A percentile compares a stretch with the other conserved stretches of the same genome.
Evolutionary conservation across 1,284 basidiomycete species (phyloP).

Genomic region (Apiotrichum gracile): DNA sequence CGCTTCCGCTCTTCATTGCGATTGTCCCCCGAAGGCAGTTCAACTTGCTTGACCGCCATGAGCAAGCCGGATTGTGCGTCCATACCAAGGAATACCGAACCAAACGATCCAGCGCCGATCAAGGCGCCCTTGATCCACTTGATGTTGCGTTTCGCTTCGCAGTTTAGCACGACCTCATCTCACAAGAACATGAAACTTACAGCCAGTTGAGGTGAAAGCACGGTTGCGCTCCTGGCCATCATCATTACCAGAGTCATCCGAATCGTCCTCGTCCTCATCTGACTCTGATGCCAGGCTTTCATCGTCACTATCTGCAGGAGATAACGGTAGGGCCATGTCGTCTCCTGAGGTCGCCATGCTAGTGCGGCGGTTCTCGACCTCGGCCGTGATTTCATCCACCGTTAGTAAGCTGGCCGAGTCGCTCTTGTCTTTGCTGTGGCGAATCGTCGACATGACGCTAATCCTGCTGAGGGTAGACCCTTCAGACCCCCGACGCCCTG

Average conservation of each 20-base stretch:
- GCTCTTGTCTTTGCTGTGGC: constrained; percentile 71
- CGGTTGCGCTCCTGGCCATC: constrained; percentile 52
- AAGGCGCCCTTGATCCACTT: constrained; percentile 99
- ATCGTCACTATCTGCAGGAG: constrained; percentile 1
- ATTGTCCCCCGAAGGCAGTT: constrained; percentile 71
- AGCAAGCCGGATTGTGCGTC: constrained; percentile 86
- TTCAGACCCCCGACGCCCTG: constrained; percentile 51
- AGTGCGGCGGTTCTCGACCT: constrained; percentile 76
- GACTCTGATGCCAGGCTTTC: constrained; percentile 28
- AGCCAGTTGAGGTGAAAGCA: constrained; percentile 59
- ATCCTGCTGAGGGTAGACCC: constrained; percentile 54
- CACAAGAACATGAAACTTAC: constrained; percentile 47
- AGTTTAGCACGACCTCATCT: background rate
- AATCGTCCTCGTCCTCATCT: constrained; percentile 40
- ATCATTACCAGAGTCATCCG: constrained; percentile 31
- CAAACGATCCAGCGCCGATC: constrained; percentile 94
- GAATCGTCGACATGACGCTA: constrained; percentile 73
- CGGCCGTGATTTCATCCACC: constrained; percentile 94
- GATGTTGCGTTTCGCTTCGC: constrained; percentile 57
- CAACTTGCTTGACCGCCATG: constrained; percentile 99
- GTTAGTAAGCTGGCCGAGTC: constrained; percentile 90
- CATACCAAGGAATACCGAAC: constrained; percentile 95
- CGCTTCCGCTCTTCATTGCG: constrained; percentile 90
- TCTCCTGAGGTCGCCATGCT: constrained; percentile 49
- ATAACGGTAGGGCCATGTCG: constrained; percentile 24